Evolutionary conservation across 768 basidiomycete genomes (phyloP), one percentile per base, ranked within the genome.

Genomic region (Tulasnella sp.): DNA sequence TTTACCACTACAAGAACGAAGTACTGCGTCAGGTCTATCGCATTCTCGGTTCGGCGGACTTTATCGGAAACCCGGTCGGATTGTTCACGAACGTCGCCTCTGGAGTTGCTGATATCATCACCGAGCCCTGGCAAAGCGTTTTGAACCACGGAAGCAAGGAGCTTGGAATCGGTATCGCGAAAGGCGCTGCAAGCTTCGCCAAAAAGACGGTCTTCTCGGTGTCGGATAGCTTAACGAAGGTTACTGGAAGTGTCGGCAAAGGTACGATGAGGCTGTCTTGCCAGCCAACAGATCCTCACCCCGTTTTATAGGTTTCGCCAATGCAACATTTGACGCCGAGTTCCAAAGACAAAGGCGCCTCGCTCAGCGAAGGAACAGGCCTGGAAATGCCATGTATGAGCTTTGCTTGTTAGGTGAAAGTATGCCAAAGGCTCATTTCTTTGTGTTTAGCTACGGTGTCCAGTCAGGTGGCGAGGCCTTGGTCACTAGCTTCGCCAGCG

Each of bases 141-240:
- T 94, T 99, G 79, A 94, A 97, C 91, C 96, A 96, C 83, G 97
- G 97, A 3, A 97, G 97, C 86, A 93, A 92, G 84, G 97, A 98
- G 80, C 86, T 99, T 40, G 98, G 97, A 3, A 92, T 96, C 80
- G 96, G 97, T 31, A 95, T 98, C 80, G 97, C 97, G 9, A 96
- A 98, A 93, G 98, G 98, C 72, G 97, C 97, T 0, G 96, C 97
- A 9, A 98, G 96, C 85, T 97, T 99, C 83, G 94, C 98, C 78
- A 99, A 99, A 89, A 99, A 99, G 88, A 98, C 97, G 0, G 95
- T 99, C 9, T 99, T 99, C 83, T 98, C 98, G 50, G 85, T 99
- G 64, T 94, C 94, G 46, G 97, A 99, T 84, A 97, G 96, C 84
- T 88, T 99, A 85, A 97, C 97, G n/a, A 99, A 98, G 86, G 93